These are phyloP conservation scores for Calocybe cyanea DNA, from an alignment of 768 basidiomycete genomes.

Conservation along the genomic window DNA sequence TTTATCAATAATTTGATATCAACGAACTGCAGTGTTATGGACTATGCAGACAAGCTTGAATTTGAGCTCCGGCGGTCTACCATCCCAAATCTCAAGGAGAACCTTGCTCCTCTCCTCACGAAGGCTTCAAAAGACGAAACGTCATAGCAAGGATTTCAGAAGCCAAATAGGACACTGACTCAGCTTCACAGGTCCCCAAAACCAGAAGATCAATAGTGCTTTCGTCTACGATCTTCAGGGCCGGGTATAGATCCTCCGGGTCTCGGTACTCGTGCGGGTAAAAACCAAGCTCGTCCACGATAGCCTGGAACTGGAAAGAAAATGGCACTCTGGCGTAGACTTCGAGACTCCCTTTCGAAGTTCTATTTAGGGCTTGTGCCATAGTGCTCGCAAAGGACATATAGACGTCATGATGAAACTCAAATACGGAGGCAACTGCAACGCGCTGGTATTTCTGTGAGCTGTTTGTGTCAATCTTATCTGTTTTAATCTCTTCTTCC, in stretches of 20 bases:
- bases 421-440: constrained; percentile 31
- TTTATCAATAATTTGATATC: background rate
- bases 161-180: constrained; percentile 24
- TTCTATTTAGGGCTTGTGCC: constrained; percentile 22
- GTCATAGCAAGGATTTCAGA: background rate
- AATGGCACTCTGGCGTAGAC: constrained; percentile 30
- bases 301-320: constrained; percentile 26
- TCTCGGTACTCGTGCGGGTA: constrained; percentile 25
- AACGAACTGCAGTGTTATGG: constrained; percentile 28
- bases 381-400: constrained; percentile 32
- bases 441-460: constrained; percentile 23
- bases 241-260: constrained; percentile 23
- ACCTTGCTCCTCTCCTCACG: constrained; percentile 22
- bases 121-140: constrained; percentile 12
- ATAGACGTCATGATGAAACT: constrained; percentile 34
- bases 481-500: no score
- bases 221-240: constrained; percentile 18
- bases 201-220: constrained; percentile 33
- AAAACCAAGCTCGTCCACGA: constrained; percentile 27
- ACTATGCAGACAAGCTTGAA: constrained; percentile 41
- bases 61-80: constrained; percentile 29
- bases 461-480: background rate
- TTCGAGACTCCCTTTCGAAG: constrained; percentile 18
- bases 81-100: constrained; percentile 32
- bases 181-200: constrained; percentile 43